phyloP scores from a whole-genome alignment of 768 basidiomycete genomes.

The Russula sp. region DNA sequence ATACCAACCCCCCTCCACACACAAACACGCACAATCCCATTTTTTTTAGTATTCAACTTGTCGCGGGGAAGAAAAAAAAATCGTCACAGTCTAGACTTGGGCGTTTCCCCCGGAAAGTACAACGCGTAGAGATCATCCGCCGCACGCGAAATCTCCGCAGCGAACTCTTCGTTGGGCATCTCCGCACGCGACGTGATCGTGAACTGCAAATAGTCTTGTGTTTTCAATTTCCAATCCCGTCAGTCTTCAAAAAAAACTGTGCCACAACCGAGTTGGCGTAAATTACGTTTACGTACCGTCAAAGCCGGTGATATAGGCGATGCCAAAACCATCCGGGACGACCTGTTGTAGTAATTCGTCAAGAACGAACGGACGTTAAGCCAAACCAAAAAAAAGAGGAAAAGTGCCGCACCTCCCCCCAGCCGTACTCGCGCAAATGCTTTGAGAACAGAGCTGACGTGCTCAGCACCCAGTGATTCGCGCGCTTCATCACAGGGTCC shows the following conservation, averaged over 20 bases:
- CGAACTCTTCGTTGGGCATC: slow-evolving; percentile 73
- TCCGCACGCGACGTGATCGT: slow-evolving; percentile 82
- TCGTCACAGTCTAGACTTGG: slow-evolving; percentile 12
- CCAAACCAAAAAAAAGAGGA: not conserved
- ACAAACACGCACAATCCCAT: not conserved
- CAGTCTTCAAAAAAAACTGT: not conserved
- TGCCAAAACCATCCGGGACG: slow-evolving; percentile 89
- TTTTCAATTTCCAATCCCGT: not conserved
- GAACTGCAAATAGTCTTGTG: slow-evolving; percentile 77
- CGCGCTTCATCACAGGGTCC: slow-evolving; percentile 66
- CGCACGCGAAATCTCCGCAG: slow-evolving; percentile 56
- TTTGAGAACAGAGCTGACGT: slow-evolving; percentile 87
- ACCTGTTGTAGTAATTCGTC: slow-evolving; percentile 39
- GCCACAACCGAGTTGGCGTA: not conserved
- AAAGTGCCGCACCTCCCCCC: slow-evolving; percentile 63
- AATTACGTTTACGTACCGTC: slow-evolving; percentile 45
- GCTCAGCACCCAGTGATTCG: slow-evolving; percentile 80
- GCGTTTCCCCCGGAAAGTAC: slow-evolving; percentile 24
- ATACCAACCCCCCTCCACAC: too few relatives aligned
- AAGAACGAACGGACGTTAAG: not conserved
- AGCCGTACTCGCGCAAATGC: slow-evolving; percentile 80
- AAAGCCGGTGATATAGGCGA: slow-evolving; percentile 90
- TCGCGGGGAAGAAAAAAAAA: not conserved
- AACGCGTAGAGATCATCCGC: slow-evolving; percentile 67
- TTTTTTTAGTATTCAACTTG: not conserved